Evolutionary conservation across 768 basidiomycete genomes (phyloP).

Genomic region (Xerocomellus intermedius): DNA sequence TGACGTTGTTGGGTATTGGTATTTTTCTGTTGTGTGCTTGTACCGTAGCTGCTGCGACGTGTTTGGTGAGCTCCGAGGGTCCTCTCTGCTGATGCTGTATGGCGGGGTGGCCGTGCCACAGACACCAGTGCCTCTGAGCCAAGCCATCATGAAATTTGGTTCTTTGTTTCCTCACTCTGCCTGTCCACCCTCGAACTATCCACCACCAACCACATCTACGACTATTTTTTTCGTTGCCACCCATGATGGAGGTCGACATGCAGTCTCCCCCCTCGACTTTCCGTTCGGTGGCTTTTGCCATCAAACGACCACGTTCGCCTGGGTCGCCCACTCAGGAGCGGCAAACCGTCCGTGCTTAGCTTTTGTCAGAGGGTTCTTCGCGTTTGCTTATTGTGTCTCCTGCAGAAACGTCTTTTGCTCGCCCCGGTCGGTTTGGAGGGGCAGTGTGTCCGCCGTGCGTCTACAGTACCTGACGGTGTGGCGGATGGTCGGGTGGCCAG

Average conservation of each 20-base stretch:
- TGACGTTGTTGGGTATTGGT: not conserved
- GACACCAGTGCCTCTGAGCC: not conserved
- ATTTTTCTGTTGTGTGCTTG: not conserved
- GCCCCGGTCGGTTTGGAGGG: constrained; percentile 30
- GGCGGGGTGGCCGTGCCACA: constrained; percentile 5
- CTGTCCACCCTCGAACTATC: not conserved
- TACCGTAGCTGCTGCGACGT: not conserved
- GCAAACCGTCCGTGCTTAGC: constrained; percentile 43
- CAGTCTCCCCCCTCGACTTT: constrained; percentile 42
- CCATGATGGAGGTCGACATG: constrained; percentile 58
- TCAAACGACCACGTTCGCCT: constrained; percentile 64
- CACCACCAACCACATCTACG: not conserved
- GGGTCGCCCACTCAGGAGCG: constrained; percentile 48
- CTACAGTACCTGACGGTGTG: constrained; percentile 16
- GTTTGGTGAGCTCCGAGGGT: not conserved
- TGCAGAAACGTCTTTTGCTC: constrained; percentile 60
- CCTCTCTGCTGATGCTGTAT: not conserved
- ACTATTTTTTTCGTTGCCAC: not conserved
- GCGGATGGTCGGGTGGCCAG: constrained; percentile 34
- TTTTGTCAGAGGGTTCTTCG: not conserved
- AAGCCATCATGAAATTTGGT: not conserved
- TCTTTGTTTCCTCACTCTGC: not conserved
- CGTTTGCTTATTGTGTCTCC: not conserved
- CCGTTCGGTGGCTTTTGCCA: constrained; percentile 33
- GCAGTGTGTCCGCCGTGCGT: constrained; percentile 32